phyloP scores from a whole-genome alignment of 306 rosid species.

The Cucurbita ficifolia region DNA sequence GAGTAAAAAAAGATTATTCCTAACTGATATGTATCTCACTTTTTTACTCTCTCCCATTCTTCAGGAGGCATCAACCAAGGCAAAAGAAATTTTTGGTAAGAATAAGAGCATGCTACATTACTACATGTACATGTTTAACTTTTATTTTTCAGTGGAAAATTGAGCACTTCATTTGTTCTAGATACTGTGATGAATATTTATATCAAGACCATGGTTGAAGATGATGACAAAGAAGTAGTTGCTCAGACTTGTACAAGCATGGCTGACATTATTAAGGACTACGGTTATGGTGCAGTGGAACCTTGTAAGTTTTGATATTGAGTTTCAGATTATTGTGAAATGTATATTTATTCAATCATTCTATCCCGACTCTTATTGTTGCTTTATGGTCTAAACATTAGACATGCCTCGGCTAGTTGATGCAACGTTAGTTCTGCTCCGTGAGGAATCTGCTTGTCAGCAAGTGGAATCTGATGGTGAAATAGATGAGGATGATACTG shows the following conservation, averaged over 20 bases:
- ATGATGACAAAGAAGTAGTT: conserved; percentile 92
- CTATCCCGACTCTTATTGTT: conserved; percentile 13
- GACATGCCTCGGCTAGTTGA: conserved; percentile 60
- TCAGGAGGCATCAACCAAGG: conserved; percentile 76
- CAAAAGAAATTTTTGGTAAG: conserved; percentile 64
- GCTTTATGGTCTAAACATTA: conserved; percentile 16
- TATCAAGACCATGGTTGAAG: conserved; percentile 84
- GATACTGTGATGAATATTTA: conserved; percentile 65
- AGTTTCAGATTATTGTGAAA: background rate
- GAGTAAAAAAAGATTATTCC: background rate
- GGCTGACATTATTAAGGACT: conserved; percentile 81
- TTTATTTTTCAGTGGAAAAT: background rate
- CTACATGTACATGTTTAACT: background rate
- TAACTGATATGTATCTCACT: background rate
- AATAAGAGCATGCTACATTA: conserved; percentile 2
- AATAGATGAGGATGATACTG: conserved; percentile 61
- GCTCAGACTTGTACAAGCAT: conserved; percentile 81
- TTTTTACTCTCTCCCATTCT: conserved; percentile 9
- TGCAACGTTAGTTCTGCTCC: conserved; percentile 61
- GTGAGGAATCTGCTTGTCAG: conserved; percentile 87
- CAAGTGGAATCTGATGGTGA: conserved; percentile 65
- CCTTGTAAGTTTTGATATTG: conserved; percentile 52
- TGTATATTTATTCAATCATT: conserved; percentile 4
- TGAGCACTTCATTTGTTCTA: conserved; percentile 16
- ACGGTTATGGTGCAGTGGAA: conserved; percentile 60